Conservation (phyloP, 73 alveolate species). For the Blepharisma japonicum region DNA sequence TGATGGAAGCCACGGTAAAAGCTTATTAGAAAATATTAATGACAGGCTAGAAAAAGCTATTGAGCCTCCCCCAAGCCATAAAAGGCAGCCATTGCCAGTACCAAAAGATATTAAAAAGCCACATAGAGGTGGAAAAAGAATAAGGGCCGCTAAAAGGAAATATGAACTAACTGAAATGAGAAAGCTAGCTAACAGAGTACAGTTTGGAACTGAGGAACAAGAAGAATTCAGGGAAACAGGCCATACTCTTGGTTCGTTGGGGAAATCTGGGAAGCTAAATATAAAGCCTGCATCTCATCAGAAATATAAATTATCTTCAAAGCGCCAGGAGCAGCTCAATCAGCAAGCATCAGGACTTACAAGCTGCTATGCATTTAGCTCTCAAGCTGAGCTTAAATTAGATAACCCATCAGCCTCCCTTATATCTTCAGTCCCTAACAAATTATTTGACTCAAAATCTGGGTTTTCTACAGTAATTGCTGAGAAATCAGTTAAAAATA, state of each 20-base stretch:
- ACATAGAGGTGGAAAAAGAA: constrained; percentile 93
- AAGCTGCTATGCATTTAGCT: no score
- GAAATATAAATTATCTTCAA: no score
- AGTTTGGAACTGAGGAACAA: constrained; percentile 90
- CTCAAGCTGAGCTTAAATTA: no score
- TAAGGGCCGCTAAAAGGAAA: constrained; percentile 69
- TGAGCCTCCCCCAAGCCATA: constrained; percentile 74
- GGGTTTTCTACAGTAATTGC: no score
- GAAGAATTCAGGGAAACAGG: constrained; percentile 93
- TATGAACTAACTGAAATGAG: constrained; percentile 85
- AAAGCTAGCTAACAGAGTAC: constrained; percentile 71
- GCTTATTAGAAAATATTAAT: constrained; percentile 64
- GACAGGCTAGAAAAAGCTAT: constrained; percentile 76
- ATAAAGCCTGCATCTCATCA: not conserved
- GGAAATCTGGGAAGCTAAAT: constrained; percentile 11
- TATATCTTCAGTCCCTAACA: no score
- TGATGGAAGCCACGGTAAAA: constrained; percentile 76
- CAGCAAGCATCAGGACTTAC: no score
- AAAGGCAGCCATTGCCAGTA: constrained; percentile 83
- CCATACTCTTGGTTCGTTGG: constrained; percentile 85
- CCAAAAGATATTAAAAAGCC: constrained; percentile 92
- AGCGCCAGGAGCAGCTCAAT: no score
- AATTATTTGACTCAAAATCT: no score
- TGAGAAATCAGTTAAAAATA: no score
- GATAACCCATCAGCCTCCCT: no score